phyloP scores from a whole-genome alignment of 1,284 basidiomycete species.

The Pseudomicrostroma phylloplanum region DNA sequence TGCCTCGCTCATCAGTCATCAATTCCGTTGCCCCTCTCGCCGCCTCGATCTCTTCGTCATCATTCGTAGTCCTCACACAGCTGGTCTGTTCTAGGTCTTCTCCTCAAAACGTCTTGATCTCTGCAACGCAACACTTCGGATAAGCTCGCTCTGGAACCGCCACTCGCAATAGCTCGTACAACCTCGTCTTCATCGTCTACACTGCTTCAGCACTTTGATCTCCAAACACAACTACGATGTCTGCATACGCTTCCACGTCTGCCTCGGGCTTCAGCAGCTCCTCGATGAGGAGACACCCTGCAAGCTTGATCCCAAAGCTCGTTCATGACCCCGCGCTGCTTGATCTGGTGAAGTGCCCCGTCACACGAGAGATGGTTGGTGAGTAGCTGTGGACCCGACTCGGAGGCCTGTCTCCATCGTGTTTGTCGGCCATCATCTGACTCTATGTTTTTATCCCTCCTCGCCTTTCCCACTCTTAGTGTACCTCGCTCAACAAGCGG shows the following conservation, averaged over 20 bases:
- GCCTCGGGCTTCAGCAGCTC: slow-evolving; percentile 6
- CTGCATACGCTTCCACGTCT: not conserved
- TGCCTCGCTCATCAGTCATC: no score
- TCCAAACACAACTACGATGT: not conserved
- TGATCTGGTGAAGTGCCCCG: slow-evolving; percentile 47
- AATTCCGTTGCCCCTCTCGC: no score
- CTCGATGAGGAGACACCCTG: slow-evolving; percentile 44
- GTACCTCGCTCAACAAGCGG: slow-evolving; percentile 47
- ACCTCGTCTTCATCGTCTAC: no score
- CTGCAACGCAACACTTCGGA: no score
- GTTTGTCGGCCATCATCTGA: no score
- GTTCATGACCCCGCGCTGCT: slow-evolving; percentile 47
- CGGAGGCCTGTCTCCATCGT: not conserved
- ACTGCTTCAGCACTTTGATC: not conserved
- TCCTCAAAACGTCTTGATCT: no score
- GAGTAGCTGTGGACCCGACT: slow-evolving; percentile 8
- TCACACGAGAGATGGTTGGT: slow-evolving; percentile 47
- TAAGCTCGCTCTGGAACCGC: no score
- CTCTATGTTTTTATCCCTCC: slow-evolving; percentile 3
- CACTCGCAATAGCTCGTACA: no score
- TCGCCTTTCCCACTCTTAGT: slow-evolving; percentile 14
- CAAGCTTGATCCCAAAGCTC: slow-evolving; percentile 44
- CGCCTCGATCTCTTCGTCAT: no score
- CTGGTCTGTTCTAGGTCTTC: no score
- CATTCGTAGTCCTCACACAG: no score